phyloP scores from a whole-genome alignment of 129 eudicot species.

The Deinandra increscens region DNA sequence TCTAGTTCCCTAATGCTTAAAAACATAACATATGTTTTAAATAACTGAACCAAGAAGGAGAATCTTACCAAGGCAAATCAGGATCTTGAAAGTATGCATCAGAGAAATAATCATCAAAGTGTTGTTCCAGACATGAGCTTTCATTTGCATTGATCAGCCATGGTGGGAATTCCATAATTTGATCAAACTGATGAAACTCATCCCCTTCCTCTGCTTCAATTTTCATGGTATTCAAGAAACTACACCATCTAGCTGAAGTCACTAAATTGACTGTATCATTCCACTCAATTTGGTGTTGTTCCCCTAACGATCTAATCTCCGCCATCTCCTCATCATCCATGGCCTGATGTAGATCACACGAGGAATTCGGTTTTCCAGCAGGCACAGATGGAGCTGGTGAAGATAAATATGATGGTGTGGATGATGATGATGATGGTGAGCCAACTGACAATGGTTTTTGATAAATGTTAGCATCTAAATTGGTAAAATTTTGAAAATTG shows the following conservation, averaged over 20 bases:
- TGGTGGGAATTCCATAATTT: slow-evolving; percentile 56
- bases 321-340: slow-evolving; percentile 80
- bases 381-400: slow-evolving; percentile 39
- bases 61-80: slow-evolving; percentile 66
- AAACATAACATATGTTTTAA: neutral
- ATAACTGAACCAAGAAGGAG: slow-evolving; percentile 12
- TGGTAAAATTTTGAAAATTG: slow-evolving; percentile 63
- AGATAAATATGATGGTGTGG: slow-evolving; percentile 45
- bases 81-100: slow-evolving; percentile 53
- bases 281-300: slow-evolving; percentile 83
- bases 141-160: slow-evolving; percentile 61
- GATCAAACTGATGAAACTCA: slow-evolving; percentile 43
- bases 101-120: slow-evolving; percentile 39
- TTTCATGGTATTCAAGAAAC: slow-evolving; percentile 45
- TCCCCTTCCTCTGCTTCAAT: slow-evolving; percentile 31
- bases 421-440: slow-evolving; percentile 38
- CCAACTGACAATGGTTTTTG: slow-evolving; percentile 32
- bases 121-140: slow-evolving; percentile 32
- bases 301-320: slow-evolving; percentile 74
- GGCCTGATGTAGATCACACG: slow-evolving; percentile 39
- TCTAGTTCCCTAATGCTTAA: slow-evolving; percentile 9
- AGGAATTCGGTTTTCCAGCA: slow-evolving; percentile 22
- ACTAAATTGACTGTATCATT: slow-evolving; percentile 67
- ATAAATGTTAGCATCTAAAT: slow-evolving; percentile 46
- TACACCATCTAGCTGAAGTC: slow-evolving; percentile 80